A percentile compares a stretch with the other conserved stretches of the same genome.
Conservation (phyloP, 169 alveolate genomes). For the Plasmodium gonderi region DNA sequence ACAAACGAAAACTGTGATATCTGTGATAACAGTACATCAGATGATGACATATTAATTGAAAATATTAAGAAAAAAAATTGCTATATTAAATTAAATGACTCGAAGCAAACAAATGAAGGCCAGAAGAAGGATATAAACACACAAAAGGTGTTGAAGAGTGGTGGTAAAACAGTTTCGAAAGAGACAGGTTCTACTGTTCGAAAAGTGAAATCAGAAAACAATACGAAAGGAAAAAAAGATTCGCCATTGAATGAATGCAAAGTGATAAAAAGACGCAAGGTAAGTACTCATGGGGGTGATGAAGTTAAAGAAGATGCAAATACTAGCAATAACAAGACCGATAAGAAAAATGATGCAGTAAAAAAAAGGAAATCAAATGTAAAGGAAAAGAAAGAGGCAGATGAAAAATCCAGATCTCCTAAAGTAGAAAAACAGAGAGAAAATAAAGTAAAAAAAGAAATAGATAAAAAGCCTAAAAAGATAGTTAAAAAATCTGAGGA, state of each 20-base stretch:
- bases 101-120: background rate
- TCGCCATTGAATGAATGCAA: background rate
- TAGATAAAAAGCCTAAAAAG: constrained; percentile 53
- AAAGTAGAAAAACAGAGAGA: constrained; percentile 29
- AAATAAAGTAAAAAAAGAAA: constrained; percentile 63
- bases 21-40: constrained; percentile 21
- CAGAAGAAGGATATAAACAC: background rate
- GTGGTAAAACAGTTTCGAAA: background rate
- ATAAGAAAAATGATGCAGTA: constrained; percentile 3
- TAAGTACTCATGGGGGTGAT: background rate
- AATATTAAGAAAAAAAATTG: constrained; percentile 32
- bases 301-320: constrained; percentile 12
- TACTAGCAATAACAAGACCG: background rate
- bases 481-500: constrained; percentile 80
- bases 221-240: background rate
- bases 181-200: background rate
- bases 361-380: constrained; percentile 26
- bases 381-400: constrained; percentile 10
- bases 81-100: constrained; percentile 2
- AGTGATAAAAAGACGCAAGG: background rate
- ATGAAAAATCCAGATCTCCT: background rate
- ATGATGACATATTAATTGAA: constrained; percentile 70
- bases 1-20: constrained; percentile 3
- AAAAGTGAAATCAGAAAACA: background rate
- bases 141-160: background rate